These are phyloP conservation scores for Rhodotorula taiwanensis DNA, from an alignment of 768 basidiomycete genomes.

Conservation along the genomic window DNA sequence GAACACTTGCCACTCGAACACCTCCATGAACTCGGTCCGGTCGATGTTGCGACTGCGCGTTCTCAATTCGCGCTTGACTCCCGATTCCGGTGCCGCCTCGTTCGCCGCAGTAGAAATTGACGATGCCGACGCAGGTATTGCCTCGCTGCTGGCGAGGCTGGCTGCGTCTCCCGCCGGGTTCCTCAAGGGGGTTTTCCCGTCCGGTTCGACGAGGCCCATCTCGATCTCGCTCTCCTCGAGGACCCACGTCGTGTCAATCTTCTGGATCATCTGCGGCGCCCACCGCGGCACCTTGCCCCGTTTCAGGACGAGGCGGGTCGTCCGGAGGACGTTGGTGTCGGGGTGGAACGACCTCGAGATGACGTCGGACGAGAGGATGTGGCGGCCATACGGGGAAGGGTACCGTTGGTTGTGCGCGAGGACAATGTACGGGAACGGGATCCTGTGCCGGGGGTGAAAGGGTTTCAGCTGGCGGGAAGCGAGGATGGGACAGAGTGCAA, in stretches of 20 bases:
- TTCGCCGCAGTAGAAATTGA: background rate
- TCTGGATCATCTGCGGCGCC: slow-evolving; percentile 75
- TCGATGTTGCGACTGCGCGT: slow-evolving; percentile 84
- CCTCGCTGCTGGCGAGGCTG: background rate
- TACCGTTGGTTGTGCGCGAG: slow-evolving; percentile 92
- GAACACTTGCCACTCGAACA: slow-evolving; percentile 56
- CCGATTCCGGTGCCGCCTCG: no score
- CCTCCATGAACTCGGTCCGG: slow-evolving; percentile 88
- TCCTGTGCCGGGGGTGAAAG: slow-evolving; percentile 51
- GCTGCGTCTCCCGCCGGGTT: background rate
- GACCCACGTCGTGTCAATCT: slow-evolving; percentile 85
- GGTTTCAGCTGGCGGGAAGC: background rate
- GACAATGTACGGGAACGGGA: slow-evolving; percentile 87
- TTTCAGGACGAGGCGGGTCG: slow-evolving; percentile 87
- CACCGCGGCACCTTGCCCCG: slow-evolving; percentile 83
- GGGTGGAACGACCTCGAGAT: slow-evolving; percentile 61
- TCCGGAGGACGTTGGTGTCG: slow-evolving; percentile 56
- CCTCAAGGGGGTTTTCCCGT: background rate
- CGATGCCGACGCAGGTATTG: background rate
- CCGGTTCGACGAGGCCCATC: slow-evolving; percentile 56
- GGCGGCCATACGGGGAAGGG: slow-evolving; percentile 87
- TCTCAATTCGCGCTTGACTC: slow-evolving; percentile 50
- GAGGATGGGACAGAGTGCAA: background rate
- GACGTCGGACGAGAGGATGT: slow-evolving; percentile 92
- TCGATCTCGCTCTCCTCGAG: slow-evolving; percentile 93